phyloP scores from a whole-genome alignment of 805 yeast species.

The Candida vaughaniae region DNA sequence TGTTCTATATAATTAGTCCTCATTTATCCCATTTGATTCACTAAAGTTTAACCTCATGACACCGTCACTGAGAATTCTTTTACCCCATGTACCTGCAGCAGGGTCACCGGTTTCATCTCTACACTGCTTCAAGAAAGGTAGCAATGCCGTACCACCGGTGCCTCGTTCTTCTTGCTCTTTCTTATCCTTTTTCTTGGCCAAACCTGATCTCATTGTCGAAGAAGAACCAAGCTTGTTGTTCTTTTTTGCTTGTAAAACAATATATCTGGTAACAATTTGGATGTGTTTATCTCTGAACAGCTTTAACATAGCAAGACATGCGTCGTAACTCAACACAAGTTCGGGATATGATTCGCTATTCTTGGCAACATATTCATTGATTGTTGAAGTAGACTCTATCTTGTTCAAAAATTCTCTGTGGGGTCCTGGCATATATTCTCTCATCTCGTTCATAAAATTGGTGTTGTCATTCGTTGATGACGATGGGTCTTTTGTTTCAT shows the following conservation, averaged over 20 bases:
- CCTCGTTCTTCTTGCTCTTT: slow-evolving; percentile 65
- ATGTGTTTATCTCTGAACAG: slow-evolving; percentile 90
- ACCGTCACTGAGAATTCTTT: slow-evolving; percentile 61
- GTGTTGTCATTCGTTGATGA: slow-evolving; percentile 14
- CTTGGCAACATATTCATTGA: slow-evolving; percentile 61
- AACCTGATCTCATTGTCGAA: slow-evolving; percentile 64
- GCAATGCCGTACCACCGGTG: slow-evolving; percentile 90
- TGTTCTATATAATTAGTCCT: slow-evolving; percentile 25
- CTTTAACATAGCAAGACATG: slow-evolving; percentile 84
- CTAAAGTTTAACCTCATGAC: slow-evolving; percentile 43
- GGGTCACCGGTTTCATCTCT: slow-evolving; percentile 94
- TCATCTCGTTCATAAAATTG: slow-evolving; percentile 78
- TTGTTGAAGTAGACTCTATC: slow-evolving; percentile 54
- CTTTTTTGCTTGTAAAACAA: slow-evolving; percentile 73
- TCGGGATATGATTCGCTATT: slow-evolving; percentile 45
- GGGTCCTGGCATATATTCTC: slow-evolving; percentile 83
- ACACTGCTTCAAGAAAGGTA: slow-evolving; percentile 92
- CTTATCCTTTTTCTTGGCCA: slow-evolving; percentile 47
- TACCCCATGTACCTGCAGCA: slow-evolving; percentile 93
- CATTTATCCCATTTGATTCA: slow-evolving; percentile 40
- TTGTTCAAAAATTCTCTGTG: slow-evolving; percentile 74
- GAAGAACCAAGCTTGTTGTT: slow-evolving; percentile 52
- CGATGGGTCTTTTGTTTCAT: slow-evolving; percentile 8
- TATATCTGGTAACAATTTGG: slow-evolving; percentile 86
- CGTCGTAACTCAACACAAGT: slow-evolving; percentile 74